Conservation (phyloP, 2,329 filamentous ascomycete genomes). For the Diaporthe destruens region DNA sequence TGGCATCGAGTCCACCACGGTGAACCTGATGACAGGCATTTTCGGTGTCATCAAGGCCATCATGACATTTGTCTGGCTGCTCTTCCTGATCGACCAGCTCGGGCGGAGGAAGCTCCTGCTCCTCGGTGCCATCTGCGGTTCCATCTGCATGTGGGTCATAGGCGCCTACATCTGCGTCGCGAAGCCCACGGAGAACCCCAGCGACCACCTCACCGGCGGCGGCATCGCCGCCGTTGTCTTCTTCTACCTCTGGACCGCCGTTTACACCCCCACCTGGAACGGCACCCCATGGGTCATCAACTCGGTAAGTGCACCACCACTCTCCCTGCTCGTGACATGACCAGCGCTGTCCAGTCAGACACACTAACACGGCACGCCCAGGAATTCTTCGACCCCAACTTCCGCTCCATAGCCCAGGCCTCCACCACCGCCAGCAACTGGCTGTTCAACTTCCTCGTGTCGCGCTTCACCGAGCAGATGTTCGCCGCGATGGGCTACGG, state of each 20-base stretch:
- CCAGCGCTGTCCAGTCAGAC: background rate
- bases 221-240: constrained; percentile 76
- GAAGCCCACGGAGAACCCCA: constrained; percentile 51
- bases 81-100: constrained; percentile 74
- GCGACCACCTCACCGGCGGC: constrained; percentile 47
- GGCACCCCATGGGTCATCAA: constrained; percentile 83
- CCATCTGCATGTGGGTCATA: constrained; percentile 74
- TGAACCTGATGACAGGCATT: constrained; percentile 75
- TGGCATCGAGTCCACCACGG: constrained; percentile 59
- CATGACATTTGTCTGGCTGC: constrained; percentile 76
- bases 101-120: constrained; percentile 72
- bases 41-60: constrained; percentile 82
- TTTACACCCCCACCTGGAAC: constrained; percentile 80
- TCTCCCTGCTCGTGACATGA: too few relatives aligned
- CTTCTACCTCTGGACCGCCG: constrained; percentile 80
- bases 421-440: constrained; percentile 79
- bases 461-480: constrained; percentile 76
- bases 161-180: constrained; percentile 70
- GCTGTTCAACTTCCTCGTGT: constrained; percentile 79
- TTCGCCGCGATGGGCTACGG: constrained; percentile 69
- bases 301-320: constrained; percentile 54
- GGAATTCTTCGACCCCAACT: constrained; percentile 79
- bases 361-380: constrained; percentile 3
- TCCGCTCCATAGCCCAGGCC: constrained; percentile 77
- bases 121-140: constrained; percentile 69